Conservation (phyloP, 2,329 filamentous ascomycete species). For the Cladosporium sp. region DNA sequence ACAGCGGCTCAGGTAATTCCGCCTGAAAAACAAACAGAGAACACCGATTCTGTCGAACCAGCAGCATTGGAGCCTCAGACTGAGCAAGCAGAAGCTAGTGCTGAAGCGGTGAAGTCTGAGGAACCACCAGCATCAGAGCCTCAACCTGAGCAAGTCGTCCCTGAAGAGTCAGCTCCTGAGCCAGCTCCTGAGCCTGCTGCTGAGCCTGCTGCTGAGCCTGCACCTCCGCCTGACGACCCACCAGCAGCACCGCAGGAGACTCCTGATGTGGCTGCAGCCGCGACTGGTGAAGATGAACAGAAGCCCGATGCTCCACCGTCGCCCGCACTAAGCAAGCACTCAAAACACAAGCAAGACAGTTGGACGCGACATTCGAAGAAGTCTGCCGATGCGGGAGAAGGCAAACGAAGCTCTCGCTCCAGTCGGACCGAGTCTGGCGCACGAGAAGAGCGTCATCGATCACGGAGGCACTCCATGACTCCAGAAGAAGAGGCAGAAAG, state of each 20-base stretch:
- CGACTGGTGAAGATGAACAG: neutral
- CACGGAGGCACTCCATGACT: constrained; percentile 2
- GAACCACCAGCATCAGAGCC: neutral
- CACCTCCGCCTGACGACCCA: no score
- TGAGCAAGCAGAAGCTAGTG: neutral
- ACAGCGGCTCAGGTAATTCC: neutral
- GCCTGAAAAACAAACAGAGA: neutral
- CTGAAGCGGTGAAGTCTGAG: neutral
- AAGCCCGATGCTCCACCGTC: constrained; percentile 3
- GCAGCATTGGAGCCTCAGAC: neutral
- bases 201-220: neutral
- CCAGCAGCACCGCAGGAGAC: neutral
- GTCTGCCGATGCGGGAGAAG: neutral
- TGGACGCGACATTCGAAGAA: constrained; percentile 2
- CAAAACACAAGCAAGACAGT: neutral
- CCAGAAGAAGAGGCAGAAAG: constrained; percentile 10
- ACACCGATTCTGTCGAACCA: neutral
- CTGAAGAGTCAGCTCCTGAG: neutral
- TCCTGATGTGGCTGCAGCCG: neutral
- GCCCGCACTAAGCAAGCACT: constrained; percentile 2
- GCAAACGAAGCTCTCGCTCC: neutral
- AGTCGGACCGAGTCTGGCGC: neutral
- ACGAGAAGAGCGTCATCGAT: neutral
- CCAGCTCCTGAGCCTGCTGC: neutral
- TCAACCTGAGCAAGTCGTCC: neutral